Base-by-base conservation (phyloP, 345 rosid species). In the Combretum micranthum region DNA sequence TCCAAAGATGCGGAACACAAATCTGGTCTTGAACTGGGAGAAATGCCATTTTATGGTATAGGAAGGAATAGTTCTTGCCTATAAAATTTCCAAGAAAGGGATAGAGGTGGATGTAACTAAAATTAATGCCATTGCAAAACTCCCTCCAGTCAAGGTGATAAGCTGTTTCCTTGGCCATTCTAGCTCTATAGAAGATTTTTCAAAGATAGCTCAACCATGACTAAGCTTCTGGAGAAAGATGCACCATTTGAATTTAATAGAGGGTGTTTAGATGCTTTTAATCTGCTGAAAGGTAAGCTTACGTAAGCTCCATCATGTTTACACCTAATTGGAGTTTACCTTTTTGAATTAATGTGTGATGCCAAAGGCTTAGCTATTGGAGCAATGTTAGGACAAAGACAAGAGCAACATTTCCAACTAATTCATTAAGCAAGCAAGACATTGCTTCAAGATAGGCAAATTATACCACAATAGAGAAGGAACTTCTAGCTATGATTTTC, bases 401-500 rank as follows among this genome's bases (percentile, higher is more conserved):
- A 44, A 12, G 42, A 57, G 18, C 20, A 37, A 19, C 17, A 17
- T 13, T 21, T 45, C 46, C 32, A 8, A 13, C 12, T 19, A 0
- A 45, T 45, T 2, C 46, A 57, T 17, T 57, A 46, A 0, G 61
- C 61, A 10, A 57, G 61, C 14, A 55, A 42, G 13, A 42, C 23
- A 11, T 12, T 42, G 20, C 3, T 4, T 12, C 47, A 11, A 16
- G 48, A 1, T 51, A 57, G 12, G n/a, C 22, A 16, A 57, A 57
- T 45, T 57, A 45, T n/a, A 22, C 61, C 3, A 46, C 51, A 1
- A 46, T 51, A 2, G 50, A 57, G 61, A 57, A 57, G 15, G 61
- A 44, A 44, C 23, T 57, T 6, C 15, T 55, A 42, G 47, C 25
- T 13, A 12, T 39, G 13, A 22, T 47, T 2, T 59, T 25, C 18